These are phyloP conservation scores for Microdochium nivale DNA, from an alignment of 2,329 filamentous ascomycete genomes.

Conservation along the genomic window DNA sequence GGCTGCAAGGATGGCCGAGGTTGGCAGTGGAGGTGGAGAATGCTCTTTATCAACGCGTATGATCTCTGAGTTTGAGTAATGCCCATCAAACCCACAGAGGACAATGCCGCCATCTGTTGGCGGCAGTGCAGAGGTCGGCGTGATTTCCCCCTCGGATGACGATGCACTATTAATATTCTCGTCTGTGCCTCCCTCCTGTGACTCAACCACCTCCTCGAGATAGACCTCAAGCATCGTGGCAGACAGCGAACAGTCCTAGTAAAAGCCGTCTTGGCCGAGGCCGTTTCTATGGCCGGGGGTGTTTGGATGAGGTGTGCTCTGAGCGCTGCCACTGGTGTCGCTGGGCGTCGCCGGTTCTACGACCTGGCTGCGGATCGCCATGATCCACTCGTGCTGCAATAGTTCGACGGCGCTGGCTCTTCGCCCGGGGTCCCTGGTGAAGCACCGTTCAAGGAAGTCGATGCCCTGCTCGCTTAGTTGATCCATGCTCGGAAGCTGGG, in stretches of 20 bases:
- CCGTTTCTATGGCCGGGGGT: conserved; percentile 18
- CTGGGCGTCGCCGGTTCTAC: conserved; percentile 57
- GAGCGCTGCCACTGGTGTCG: conserved; percentile 35
- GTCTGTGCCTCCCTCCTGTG: neutral
- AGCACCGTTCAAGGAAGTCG: conserved; percentile 83
- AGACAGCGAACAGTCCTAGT: conserved; percentile 17
- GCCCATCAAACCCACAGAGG: neutral
- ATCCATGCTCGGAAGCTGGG: conserved; percentile 70
- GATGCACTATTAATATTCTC: neutral
- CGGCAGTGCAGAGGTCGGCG: no score
- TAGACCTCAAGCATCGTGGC: conserved; percentile 9
- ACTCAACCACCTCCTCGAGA: conserved; percentile 7
- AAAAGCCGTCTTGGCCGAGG: conserved; percentile 22
- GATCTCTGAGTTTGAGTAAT: neutral
- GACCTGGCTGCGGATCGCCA: conserved; percentile 55
- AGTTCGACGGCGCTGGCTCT: conserved; percentile 79
- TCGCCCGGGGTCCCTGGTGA: conserved; percentile 71
- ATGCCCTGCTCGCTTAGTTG: conserved; percentile 79
- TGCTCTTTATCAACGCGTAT: neutral
- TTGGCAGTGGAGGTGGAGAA: neutral
- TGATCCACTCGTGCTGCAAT: conserved; percentile 88
- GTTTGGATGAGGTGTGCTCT: conserved; percentile 24
- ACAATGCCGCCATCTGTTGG: neutral
- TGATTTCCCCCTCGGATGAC: neutral
- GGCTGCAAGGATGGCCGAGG: conserved; percentile 10